These are phyloP conservation scores for Colletotrichum euphorbiae DNA, from an alignment of 2,329 filamentous ascomycete genomes.

Conservation along the genomic window DNA sequence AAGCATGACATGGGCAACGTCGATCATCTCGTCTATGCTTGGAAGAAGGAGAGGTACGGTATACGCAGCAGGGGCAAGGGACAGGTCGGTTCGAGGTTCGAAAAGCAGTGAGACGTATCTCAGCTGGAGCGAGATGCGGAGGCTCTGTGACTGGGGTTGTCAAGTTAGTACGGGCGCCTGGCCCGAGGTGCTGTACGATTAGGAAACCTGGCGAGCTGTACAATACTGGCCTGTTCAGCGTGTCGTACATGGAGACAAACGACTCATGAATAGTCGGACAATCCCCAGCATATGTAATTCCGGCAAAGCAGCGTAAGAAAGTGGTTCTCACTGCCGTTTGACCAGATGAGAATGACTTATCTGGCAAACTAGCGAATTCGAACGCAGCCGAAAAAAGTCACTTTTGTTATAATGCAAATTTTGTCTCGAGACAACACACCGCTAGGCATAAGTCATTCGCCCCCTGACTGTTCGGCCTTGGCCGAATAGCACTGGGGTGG, in stretches of 20 bases:
- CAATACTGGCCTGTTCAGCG: conserved; percentile 29
- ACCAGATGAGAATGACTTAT: too few relatives aligned
- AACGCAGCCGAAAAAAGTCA: too few relatives aligned
- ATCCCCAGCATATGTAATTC: too few relatives aligned
- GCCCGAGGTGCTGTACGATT: conserved; percentile 29
- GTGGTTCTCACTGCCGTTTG: too few relatives aligned
- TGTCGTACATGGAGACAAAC: conserved; percentile 29
- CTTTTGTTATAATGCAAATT: too few relatives aligned
- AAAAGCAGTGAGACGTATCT: neutral
- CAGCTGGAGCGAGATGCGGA: neutral
- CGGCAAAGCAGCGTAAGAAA: too few relatives aligned
- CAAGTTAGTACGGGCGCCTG: neutral
- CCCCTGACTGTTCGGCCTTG: too few relatives aligned
- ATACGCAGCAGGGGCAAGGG: conserved; percentile 45
- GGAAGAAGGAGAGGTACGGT: conserved; percentile 59
- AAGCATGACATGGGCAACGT: conserved; percentile 90
- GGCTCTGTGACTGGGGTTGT: neutral
- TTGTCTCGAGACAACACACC: too few relatives aligned
- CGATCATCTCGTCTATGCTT: conserved; percentile 76
- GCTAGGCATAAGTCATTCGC: too few relatives aligned
- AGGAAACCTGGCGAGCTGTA: conserved; percentile 27
- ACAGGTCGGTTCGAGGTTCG: conserved; percentile 33
- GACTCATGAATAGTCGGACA: neutral
- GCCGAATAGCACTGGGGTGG: too few relatives aligned
- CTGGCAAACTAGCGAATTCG: too few relatives aligned